A percentile compares a stretch with the other conserved stretches of the same genome.
Evolutionary conservation across 441 rosid genomes (phyloP).

Genomic region (Pelargonium citronellum): DNA sequence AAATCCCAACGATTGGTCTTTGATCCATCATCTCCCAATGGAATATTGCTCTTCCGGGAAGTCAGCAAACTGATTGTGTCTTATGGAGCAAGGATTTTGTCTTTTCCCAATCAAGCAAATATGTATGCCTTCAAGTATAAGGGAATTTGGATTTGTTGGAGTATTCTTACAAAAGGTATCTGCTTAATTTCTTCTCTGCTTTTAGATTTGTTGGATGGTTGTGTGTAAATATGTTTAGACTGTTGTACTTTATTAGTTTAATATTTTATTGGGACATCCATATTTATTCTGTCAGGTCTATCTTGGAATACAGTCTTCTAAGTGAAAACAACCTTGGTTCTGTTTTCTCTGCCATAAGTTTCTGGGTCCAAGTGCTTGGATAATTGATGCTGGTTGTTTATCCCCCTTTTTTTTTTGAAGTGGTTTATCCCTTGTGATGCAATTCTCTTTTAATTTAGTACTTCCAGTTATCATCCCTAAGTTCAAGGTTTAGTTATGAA

Average conservation of each 20-base stretch:
- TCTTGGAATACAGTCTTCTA: background rate
- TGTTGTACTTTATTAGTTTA: background rate
- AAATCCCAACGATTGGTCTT: conserved; percentile 88
- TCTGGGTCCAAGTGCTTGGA: background rate
- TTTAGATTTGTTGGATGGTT: conserved; percentile 1
- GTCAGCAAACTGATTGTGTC: conserved; percentile 94
- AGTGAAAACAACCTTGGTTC: background rate
- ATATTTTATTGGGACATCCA: background rate
- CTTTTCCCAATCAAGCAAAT: conserved; percentile 91
- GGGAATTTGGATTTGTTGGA: conserved; percentile 93
- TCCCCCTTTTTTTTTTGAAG: no score
- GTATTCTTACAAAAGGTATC: conserved; percentile 89
- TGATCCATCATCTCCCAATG: conserved; percentile 97
- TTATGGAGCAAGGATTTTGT: conserved; percentile 87
- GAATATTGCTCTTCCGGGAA: conserved; percentile 99
- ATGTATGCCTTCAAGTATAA: conserved; percentile 95
- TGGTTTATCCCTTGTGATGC: background rate
- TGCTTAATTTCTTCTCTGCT: background rate
- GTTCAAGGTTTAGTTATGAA: background rate
- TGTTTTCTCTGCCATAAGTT: background rate
- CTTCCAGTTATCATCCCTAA: conserved; percentile 1
- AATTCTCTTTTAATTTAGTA: background rate
- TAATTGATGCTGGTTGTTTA: background rate
- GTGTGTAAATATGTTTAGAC: background rate
- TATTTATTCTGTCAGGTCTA: background rate